Evolutionary conservation across 768 basidiomycete genomes (phyloP).

Genomic region (Tulasnella sp.): DNA sequence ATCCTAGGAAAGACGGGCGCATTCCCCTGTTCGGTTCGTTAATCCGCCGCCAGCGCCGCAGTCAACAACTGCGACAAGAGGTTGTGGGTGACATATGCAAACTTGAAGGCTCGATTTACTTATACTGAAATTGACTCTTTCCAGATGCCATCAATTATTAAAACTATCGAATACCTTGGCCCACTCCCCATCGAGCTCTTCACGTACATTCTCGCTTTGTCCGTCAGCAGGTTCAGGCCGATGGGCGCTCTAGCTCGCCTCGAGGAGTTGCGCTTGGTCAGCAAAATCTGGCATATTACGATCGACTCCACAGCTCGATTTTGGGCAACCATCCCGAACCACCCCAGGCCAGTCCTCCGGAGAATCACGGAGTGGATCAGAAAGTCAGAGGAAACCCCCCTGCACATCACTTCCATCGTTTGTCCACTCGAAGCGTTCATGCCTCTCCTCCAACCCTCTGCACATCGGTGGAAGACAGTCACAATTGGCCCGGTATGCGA

Average conservation of each 20-base stretch:
- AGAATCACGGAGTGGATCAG: background rate
- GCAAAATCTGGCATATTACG: background rate
- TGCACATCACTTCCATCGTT: background rate
- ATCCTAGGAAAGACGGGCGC: too few species aligned
- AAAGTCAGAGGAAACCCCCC: background rate
- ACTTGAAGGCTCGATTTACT: too few species aligned
- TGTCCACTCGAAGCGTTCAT: background rate
- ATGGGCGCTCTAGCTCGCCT: background rate
- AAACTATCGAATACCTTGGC: background rate
- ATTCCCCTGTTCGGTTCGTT: too few species aligned
- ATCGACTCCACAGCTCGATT: background rate
- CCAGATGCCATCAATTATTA: background rate
- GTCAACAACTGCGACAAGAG: too few species aligned
- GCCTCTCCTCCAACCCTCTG: background rate
- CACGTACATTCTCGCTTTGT: background rate
- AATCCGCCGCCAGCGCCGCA: too few species aligned
- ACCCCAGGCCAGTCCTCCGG: background rate
- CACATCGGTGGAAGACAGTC: background rate
- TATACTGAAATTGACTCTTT: background rate
- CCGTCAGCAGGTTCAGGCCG: background rate
- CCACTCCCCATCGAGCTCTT: background rate
- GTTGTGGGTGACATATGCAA: too few species aligned
- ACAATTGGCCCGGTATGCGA: background rate
- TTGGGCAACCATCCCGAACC: background rate
- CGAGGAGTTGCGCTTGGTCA: background rate